These are phyloP conservation scores for Phytophthora aleatoria DNA, from an alignment of 352 stramenopile genomes.

Conservation along the genomic window DNA sequence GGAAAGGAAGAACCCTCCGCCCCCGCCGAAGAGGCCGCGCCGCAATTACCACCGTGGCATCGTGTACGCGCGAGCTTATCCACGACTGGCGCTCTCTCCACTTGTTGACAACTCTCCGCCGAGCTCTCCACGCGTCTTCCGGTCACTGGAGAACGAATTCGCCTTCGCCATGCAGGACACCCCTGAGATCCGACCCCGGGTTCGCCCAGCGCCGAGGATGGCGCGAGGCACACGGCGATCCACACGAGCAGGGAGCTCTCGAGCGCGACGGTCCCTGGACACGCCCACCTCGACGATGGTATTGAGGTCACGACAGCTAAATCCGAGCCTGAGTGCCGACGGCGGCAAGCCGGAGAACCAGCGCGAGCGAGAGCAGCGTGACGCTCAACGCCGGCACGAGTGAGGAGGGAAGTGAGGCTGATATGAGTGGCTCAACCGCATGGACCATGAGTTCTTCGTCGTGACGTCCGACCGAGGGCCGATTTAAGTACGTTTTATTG, in stretches of 20 bases:
- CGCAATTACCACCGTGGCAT: slow-evolving; percentile 29
- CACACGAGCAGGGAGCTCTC: slow-evolving; percentile 36
- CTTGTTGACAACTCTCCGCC: slow-evolving; percentile 46
- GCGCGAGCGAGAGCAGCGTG: slow-evolving; percentile 44
- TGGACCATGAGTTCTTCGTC: slow-evolving; percentile 6
- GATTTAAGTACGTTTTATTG: slow-evolving; percentile 39
- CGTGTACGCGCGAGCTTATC: slow-evolving; percentile 38
- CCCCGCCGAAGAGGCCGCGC: slow-evolving; percentile 46
- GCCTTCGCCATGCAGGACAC: slow-evolving; percentile 63
- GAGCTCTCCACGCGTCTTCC: slow-evolving; percentile 50
- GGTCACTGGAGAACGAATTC: slow-evolving; percentile 71
- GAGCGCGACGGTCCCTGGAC: slow-evolving; percentile 47
- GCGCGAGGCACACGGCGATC: slow-evolving; percentile 46
- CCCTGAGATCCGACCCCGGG: slow-evolving; percentile 43
- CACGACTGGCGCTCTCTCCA: slow-evolving; percentile 39
- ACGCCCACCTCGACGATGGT: slow-evolving; percentile 64
- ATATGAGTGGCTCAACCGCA: slow-evolving; percentile 17
- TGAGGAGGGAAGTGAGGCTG: slow-evolving; percentile 19
- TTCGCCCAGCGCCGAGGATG: slow-evolving; percentile 57
- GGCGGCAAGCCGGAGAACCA: slow-evolving; percentile 42
- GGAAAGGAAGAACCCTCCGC: slow-evolving; percentile 68
- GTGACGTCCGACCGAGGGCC: background rate
- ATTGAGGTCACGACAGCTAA: slow-evolving; percentile 61
- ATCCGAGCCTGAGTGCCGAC: slow-evolving; percentile 42
- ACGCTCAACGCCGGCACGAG: slow-evolving; percentile 39